These are phyloP conservation scores for Fusarium piperis DNA, from an alignment of 2,329 filamentous ascomycete species.

Conservation along the genomic window DNA sequence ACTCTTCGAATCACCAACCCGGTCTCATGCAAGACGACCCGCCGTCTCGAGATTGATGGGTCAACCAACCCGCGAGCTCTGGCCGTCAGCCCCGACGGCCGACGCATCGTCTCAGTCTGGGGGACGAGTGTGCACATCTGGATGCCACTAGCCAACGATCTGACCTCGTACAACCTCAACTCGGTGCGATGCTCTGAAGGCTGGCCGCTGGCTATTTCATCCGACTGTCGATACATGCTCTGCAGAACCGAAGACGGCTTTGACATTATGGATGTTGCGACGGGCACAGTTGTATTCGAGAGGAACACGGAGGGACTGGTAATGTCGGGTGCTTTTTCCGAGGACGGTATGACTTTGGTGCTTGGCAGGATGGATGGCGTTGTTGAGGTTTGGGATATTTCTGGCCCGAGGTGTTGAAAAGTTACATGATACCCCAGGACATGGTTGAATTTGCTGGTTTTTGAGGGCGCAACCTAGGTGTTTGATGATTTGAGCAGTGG, in stretches of 20 bases:
- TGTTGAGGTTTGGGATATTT: slow-evolving; percentile 48
- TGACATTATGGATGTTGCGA: slow-evolving; percentile 51
- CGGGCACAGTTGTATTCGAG: slow-evolving; percentile 47
- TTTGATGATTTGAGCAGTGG: background rate
- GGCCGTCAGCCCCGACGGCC: slow-evolving; percentile 47
- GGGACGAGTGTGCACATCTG: slow-evolving; percentile 51
- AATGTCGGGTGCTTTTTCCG: slow-evolving; percentile 50
- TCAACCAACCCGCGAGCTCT: slow-evolving; percentile 46
- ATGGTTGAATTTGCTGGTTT: background rate
- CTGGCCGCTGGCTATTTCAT: slow-evolving; percentile 53
- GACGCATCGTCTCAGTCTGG: slow-evolving; percentile 51
- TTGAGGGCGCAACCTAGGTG: background rate
- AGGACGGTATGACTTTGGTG: slow-evolving; percentile 43
- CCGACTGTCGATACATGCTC: slow-evolving; percentile 50
- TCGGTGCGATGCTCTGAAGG: slow-evolving; percentile 49
- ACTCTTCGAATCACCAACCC: slow-evolving; percentile 50
- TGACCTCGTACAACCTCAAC: slow-evolving; percentile 50
- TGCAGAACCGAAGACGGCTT: slow-evolving; percentile 55
- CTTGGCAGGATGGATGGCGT: slow-evolving; percentile 49
- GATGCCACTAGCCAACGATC: slow-evolving; percentile 44
- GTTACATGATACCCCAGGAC: slow-evolving; percentile 27
- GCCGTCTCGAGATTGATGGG: slow-evolving; percentile 49
- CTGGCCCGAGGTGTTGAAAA: slow-evolving; percentile 31
- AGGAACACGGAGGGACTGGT: slow-evolving; percentile 40
- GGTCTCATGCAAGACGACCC: slow-evolving; percentile 46